Evolutionary conservation across 1,284 basidiomycete genomes (phyloP).

Genomic region (Sparassis latifolia): DNA sequence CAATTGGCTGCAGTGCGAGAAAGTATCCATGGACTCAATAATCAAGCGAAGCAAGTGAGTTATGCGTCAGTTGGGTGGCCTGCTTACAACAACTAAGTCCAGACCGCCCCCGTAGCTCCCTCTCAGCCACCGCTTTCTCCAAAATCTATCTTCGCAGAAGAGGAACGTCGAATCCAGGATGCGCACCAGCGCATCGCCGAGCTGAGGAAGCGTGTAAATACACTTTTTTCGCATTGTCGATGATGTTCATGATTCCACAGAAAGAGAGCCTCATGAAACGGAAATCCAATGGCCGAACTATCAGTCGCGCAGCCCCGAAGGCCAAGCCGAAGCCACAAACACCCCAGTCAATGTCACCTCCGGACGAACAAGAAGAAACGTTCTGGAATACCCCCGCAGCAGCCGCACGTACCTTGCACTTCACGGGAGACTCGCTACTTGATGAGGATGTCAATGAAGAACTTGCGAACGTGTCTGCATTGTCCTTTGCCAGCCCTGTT

Average conservation of each 20-base stretch:
- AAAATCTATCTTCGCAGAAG: constrained; percentile 41
- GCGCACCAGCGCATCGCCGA: constrained; percentile 47
- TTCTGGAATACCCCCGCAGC: constrained; percentile 58
- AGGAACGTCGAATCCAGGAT: constrained; percentile 51
- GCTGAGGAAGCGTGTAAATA: constrained; percentile 43
- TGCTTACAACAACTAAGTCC: constrained; percentile 22
- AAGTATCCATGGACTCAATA: constrained; percentile 44
- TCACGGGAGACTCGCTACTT: constrained; percentile 52
- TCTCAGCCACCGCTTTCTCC: constrained; percentile 31
- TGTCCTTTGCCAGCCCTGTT: constrained; percentile 46
- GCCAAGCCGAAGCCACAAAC: constrained; percentile 14
- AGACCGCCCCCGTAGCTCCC: constrained; percentile 27
- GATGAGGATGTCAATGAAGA: constrained; percentile 50
- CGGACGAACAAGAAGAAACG: constrained; percentile 39
- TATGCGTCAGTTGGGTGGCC: not conserved
- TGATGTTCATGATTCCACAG: constrained; percentile 20
- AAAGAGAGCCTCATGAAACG: constrained; percentile 36
- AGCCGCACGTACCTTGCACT: constrained; percentile 48
- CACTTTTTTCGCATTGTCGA: not conserved
- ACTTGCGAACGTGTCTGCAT: constrained; percentile 43
- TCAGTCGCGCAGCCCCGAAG: constrained; percentile 1
- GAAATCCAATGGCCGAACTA: constrained; percentile 9
- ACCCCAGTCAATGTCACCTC: constrained; percentile 13
- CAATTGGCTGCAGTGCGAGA: constrained; percentile 44
- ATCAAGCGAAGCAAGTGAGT: constrained; percentile 49